Percentiles rank a stretch among this genome's conserved stretches.
Conservation (phyloP, 495 filamentous ascomycete species). For the Aspergillus nanangensis region DNA sequence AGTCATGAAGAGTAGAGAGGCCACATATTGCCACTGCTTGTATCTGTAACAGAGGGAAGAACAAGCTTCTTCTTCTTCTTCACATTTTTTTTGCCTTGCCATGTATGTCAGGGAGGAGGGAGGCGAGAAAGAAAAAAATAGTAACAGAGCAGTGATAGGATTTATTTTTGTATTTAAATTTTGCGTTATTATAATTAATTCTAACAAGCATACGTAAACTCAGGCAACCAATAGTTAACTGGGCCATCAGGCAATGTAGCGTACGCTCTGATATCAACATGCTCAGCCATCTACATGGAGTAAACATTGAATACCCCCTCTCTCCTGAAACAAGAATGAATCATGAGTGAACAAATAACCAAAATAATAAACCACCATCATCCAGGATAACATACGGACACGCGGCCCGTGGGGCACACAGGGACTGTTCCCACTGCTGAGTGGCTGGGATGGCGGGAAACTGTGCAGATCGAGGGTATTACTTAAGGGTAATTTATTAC, state of each 20-base stretch:
- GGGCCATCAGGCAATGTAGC: too few relatives aligned
- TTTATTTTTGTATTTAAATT: background rate
- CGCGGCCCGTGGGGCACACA: constrained; percentile 22
- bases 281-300: too few relatives aligned
- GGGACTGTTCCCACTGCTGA: constrained; percentile 4
- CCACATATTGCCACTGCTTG: constrained; percentile 2
- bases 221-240: too few relatives aligned
- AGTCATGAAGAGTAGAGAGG: background rate
- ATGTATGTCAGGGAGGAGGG: background rate
- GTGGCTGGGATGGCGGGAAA: constrained; percentile 13
- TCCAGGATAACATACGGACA: constrained; percentile 16
- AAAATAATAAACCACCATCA: constrained; percentile 1
- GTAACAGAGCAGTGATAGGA: background rate
- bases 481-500: background rate
- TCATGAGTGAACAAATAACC: too few relatives aligned
- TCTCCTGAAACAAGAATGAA: background rate
- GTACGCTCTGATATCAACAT: too few relatives aligned
- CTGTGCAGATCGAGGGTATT: constrained; percentile 10
- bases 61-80: background rate
- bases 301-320: background rate
- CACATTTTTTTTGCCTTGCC: background rate
- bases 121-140: background rate
- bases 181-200: too few relatives aligned
- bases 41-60: background rate
- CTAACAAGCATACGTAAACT: too few relatives aligned